Conservation (phyloP, 768 basidiomycete genomes). For the Strobilomyces dryophilus region DNA sequence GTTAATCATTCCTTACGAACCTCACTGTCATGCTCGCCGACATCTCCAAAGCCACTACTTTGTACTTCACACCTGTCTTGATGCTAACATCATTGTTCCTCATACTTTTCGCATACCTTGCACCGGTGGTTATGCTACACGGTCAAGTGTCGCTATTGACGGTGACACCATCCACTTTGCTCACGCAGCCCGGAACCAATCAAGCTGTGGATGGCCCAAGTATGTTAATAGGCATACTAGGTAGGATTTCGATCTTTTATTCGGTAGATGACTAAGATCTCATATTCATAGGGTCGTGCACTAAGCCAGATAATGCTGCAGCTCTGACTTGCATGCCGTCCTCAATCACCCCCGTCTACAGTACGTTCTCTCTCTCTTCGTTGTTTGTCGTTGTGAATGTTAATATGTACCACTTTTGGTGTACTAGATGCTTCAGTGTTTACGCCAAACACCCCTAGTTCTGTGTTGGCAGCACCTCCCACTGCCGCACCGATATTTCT, state of each 20-base stretch:
- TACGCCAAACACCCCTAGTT: constrained; percentile 49
- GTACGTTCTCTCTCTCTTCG: constrained; percentile 38
- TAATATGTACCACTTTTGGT: not conserved
- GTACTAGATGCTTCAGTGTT: constrained; percentile 60
- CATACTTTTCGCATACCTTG: constrained; percentile 61
- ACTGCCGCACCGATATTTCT: constrained; percentile 61
- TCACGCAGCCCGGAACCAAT: constrained; percentile 34
- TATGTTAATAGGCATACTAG: constrained; percentile 61
- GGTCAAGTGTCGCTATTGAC: constrained; percentile 60
- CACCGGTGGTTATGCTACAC: constrained; percentile 58
- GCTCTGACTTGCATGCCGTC: constrained; percentile 52
- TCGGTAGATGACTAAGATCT: not conserved
- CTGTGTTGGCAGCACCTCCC: constrained; percentile 57
- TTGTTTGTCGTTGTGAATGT: not conserved
- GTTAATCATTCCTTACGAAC: not conserved
- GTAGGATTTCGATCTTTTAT: constrained; percentile 32
- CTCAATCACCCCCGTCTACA: constrained; percentile 55
- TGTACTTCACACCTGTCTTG: constrained; percentile 66
- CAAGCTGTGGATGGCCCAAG: constrained; percentile 59
- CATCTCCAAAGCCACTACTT: constrained; percentile 61
- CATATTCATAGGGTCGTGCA: constrained; percentile 57
- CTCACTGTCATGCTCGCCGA: constrained; percentile 55
- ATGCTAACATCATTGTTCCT: constrained; percentile 64
- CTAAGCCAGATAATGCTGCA: constrained; percentile 45
- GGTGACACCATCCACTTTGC: constrained; percentile 51